Evolutionary conservation across 225 moss, liverwort and hornwort genomes (phyloP).

Genomic region (Pleurozium schreberi): DNA sequence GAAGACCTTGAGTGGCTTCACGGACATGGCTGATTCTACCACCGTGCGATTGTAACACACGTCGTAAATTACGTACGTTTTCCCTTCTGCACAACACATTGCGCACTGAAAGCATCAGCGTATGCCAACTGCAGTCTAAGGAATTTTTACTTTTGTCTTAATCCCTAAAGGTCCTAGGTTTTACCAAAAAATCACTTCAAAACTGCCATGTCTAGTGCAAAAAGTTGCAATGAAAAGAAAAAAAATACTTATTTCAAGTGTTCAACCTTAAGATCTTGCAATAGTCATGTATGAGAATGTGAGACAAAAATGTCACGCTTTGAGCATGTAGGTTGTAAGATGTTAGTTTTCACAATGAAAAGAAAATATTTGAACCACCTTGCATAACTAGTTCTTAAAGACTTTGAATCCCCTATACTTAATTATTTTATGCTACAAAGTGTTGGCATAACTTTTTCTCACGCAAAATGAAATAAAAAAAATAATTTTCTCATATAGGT

Average conservation of each 20-base stretch:
- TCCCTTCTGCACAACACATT: conserved; percentile 30
- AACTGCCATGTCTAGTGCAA: neutral
- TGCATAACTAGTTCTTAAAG: neutral
- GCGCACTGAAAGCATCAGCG: neutral
- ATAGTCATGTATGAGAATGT: neutral
- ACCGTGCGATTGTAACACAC: conserved; percentile 55
- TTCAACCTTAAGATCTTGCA: neutral
- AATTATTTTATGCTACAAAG: neutral
- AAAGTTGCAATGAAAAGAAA: neutral
- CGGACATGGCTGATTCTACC: conserved; percentile 47
- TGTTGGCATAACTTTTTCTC: neutral
- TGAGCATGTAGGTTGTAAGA: neutral
- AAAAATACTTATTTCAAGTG: neutral
- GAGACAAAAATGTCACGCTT: neutral
- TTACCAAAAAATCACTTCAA: neutral
- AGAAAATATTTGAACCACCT: neutral
- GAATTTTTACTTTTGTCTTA: neutral
- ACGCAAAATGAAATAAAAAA: neutral
- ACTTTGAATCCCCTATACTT: neutral
- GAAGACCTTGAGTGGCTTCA: conserved; percentile 57
- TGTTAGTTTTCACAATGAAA: neutral
- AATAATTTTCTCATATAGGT: too few species aligned
- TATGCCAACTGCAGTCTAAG: neutral
- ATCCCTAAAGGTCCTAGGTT: neutral
- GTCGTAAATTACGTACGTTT: conserved; percentile 35